A percentile compares a stretch with the other conserved stretches of the same genome.
These are phyloP conservation scores for Naganishia sp. DNA, from an alignment of 1,284 basidiomycete species.

Conservation along the genomic window DNA sequence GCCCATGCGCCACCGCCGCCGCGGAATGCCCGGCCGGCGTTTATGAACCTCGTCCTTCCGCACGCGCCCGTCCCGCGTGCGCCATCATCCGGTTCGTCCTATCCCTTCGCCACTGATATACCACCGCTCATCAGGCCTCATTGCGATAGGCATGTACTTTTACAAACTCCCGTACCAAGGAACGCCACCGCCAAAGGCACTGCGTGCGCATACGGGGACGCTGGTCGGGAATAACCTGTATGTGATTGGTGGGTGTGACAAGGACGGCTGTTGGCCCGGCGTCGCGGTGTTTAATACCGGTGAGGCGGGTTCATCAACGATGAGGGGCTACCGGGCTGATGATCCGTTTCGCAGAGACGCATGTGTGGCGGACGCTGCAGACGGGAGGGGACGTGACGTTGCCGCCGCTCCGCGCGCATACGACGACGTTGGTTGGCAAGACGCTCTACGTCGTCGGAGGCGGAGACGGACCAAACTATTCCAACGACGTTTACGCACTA, in stretches of 20 bases:
- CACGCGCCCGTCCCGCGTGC: slow-evolving; percentile 26
- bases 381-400: slow-evolving; percentile 68
- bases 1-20: slow-evolving; percentile 4
- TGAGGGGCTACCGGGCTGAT: neutral
- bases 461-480: slow-evolving; percentile 68
- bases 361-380: slow-evolving; percentile 81
- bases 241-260: slow-evolving; percentile 85
- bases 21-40: neutral
- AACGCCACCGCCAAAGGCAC: slow-evolving; percentile 66
- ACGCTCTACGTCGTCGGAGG: slow-evolving; percentile 82
- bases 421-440: slow-evolving; percentile 76
- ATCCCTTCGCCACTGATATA: neutral
- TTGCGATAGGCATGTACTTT: slow-evolving; percentile 72
- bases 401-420: slow-evolving; percentile 82
- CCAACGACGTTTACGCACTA: slow-evolving; percentile 70
- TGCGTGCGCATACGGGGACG: slow-evolving; percentile 81
- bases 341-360: slow-evolving; percentile 64
- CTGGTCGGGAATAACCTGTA: slow-evolving; percentile 78
- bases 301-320: slow-evolving; percentile 47
- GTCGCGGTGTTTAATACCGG: slow-evolving; percentile 84
- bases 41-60: slow-evolving; percentile 15
- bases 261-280: slow-evolving; percentile 66
- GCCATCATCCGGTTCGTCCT: slow-evolving; percentile 22
- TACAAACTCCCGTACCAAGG: slow-evolving; percentile 80
- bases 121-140: neutral